Base-by-base conservation (phyloP, 306 rosid genomes). In the Dalbergia oliveri region DNA sequence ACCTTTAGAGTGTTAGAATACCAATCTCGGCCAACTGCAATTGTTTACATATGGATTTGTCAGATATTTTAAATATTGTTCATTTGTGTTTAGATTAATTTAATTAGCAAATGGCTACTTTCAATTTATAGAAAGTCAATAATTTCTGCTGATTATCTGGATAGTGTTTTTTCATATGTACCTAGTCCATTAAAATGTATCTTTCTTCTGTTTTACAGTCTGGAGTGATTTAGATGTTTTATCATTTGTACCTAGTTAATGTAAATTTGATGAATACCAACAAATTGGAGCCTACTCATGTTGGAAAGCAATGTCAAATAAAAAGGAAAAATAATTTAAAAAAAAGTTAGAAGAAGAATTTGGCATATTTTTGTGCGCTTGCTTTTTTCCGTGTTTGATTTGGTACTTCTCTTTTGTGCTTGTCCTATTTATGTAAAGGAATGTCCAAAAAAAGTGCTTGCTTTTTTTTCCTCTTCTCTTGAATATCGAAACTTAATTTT, bases 221-320 rank as follows among this genome's bases (percentile, higher is more conserved):
- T 58, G n/a, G 66, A 57, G 11, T 73, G 35, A 16, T 35, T 39
- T 37, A 3, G 9, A n/a, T 39, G 23, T 37, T 59, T 3, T 69
- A 31, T 69, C 18, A 13, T 71, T 41, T 59, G 39, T 60, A 14
- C 41, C 16, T 60, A 66, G 31, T n/a, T 49, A 31, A 11, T 73
- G 15, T 51, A 54, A 14, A 77, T 66, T 54, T 41, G 31, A 50
- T 26, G 4, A 37, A 45, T 67, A 58, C 31, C 15, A 56, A 39
- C 23, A n/a, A 57, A 43, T 57, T 78, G 60, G 50, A 66, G 49
- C 23, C 26, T 66, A 14, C 77, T 41, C 19, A 66, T 41, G 69
- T 45, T 61, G 16, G 70, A 68, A 7, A 6, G 26, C 78, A 73
- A 41, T 11, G 72, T n/a, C 21, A 33, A 50, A 76, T 19, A 73